Evolutionary conservation across 2,329 filamentous ascomycete species (phyloP).

Genomic region (Thielaviopsis punctulata): DNA sequence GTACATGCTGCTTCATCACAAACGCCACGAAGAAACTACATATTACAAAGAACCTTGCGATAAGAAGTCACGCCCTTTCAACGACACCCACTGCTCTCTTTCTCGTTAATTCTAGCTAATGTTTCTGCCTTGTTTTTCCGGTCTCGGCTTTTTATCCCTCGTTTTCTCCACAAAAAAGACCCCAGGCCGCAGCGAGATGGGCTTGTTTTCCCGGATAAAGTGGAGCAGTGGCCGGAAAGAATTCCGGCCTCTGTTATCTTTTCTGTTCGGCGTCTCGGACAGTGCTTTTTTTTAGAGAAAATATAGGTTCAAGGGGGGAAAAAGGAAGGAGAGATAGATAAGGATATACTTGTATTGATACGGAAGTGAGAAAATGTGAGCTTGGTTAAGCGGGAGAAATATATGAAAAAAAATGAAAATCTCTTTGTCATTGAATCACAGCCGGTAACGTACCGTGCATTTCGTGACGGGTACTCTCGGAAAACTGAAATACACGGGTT

Average conservation of each 20-base stretch:
- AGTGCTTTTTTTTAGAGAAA: not conserved
- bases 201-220: not conserved
- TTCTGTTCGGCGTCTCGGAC: not conserved
- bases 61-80: not conserved
- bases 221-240: constrained; percentile 7
- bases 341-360: not conserved
- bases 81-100: not conserved
- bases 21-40: too few relatives aligned
- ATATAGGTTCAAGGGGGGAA: too few relatives aligned
- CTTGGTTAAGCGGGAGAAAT: not conserved
- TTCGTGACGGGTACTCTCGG: too few relatives aligned
- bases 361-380: not conserved
- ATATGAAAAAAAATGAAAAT: not conserved
- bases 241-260: constrained; percentile 6
- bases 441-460: too few relatives aligned
- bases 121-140: not conserved
- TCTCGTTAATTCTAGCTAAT: not conserved
- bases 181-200: too few relatives aligned
- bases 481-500: too few relatives aligned
- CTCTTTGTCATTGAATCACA: too few relatives aligned
- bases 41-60: too few relatives aligned
- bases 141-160: not conserved
- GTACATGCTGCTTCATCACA: too few relatives aligned
- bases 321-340: too few relatives aligned
- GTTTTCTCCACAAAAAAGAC: too few relatives aligned